These are phyloP conservation scores for Talaromyces sp. DNA, from an alignment of 2,329 filamentous ascomycete species.

Conservation along the genomic window DNA sequence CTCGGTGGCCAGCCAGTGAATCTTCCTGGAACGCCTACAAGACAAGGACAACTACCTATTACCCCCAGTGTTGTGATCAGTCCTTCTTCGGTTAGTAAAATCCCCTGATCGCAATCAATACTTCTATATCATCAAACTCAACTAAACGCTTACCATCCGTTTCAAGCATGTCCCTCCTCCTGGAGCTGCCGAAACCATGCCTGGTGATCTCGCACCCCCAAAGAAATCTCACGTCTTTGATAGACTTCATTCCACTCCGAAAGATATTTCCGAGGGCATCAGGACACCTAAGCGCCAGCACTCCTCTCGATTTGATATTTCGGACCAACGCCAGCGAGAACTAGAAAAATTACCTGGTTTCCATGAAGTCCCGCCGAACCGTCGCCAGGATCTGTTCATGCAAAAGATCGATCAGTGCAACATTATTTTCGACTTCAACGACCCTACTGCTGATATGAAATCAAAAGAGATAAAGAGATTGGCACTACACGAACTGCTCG, in stretches of 20 bases:
- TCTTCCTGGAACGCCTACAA: constrained; percentile 57
- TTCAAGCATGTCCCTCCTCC: constrained; percentile 81
- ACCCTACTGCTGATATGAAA: constrained; percentile 97
- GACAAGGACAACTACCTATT: constrained; percentile 56
- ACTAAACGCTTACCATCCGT: not conserved
- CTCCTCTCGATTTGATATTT: constrained; percentile 96
- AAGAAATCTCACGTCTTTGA: constrained; percentile 92
- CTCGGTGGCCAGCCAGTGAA: constrained; percentile 29
- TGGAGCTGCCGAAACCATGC: constrained; percentile 94
- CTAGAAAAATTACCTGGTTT: constrained; percentile 96
- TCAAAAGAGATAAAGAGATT: constrained; percentile 99
- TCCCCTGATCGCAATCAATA: not conserved
- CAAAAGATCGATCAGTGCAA: constrained; percentile 99
- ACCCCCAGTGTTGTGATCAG: constrained; percentile 91
- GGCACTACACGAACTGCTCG: constrained; percentile 88
- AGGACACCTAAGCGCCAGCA: constrained; percentile 94
- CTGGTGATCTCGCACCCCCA: constrained; percentile 88
- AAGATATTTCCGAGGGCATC: constrained; percentile 92
- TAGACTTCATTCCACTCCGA: constrained; percentile 85
- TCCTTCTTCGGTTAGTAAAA: constrained; percentile 75
- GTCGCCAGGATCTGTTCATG: constrained; percentile 96
- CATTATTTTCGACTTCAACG: constrained; percentile 99
- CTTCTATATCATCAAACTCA: too few relatives aligned
- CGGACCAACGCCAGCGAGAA: constrained; percentile 79
- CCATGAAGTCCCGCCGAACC: constrained; percentile 92